Evolutionary conservation across 2,329 filamentous ascomycete genomes (phyloP).

Genomic region (Dothideomycetidae sp.): DNA sequence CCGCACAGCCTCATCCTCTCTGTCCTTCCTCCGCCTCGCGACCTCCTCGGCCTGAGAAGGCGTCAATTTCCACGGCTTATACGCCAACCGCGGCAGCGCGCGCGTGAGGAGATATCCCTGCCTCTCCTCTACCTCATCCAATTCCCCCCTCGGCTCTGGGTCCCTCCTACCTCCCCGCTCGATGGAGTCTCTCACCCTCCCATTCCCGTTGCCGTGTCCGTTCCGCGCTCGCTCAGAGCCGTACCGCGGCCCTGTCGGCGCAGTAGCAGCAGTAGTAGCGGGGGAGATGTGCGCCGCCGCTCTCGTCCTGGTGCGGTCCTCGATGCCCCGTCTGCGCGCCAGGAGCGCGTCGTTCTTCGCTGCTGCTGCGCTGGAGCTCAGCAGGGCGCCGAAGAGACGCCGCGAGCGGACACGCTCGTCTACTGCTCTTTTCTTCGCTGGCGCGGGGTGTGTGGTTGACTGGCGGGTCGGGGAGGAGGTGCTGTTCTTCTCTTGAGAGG

Average conservation of each 20-base stretch:
- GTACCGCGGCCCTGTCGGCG: constrained; percentile 1
- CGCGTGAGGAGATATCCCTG: constrained; percentile 20
- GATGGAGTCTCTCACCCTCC: too few species aligned
- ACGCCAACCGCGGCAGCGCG: not conserved
- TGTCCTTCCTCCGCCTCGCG: not conserved
- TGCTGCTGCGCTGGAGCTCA: constrained; percentile 32
- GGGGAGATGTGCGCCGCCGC: too few species aligned
- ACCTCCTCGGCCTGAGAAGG: constrained; percentile 4
- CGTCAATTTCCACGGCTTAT: constrained; percentile 6
- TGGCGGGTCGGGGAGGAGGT: not conserved
- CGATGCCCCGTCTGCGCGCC: not conserved
- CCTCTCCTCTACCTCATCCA: too few species aligned
- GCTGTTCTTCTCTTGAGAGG: not conserved
- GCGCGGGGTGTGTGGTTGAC: too few species aligned
- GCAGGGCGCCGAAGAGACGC: constrained; percentile 69
- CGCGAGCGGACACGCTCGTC: constrained; percentile 78
- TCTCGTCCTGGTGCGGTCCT: not conserved
- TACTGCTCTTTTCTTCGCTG: constrained; percentile 8
- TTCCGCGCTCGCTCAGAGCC: constrained; percentile 2
- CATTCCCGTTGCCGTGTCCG: constrained; percentile 29
- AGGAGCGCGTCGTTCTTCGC: constrained; percentile 40
- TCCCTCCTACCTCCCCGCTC: constrained; percentile 2
- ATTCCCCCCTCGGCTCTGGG: not conserved
- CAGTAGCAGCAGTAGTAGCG: not conserved
- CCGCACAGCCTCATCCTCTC: constrained; percentile 1